Percentiles rank a stretch among this genome's conserved stretches.
These are phyloP conservation scores for Neonothopanus nambi DNA, from an alignment of 1,284 basidiomycete species.

Conservation along the genomic window DNA sequence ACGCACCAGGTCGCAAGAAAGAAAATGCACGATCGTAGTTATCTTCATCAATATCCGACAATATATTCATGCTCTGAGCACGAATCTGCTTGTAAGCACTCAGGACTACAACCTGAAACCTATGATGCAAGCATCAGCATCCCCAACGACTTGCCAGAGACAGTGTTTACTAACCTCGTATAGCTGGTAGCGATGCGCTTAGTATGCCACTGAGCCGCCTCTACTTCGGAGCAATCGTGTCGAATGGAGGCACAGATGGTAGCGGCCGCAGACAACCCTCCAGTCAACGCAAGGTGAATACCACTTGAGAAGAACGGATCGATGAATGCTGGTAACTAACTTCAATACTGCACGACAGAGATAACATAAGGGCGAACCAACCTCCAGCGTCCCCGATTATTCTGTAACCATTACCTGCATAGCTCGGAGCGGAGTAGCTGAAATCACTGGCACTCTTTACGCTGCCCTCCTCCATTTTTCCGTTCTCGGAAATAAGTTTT, in stretches of 20 bases:
- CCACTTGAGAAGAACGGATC: slow-evolving; percentile 76
- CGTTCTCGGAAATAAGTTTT: slow-evolving; percentile 52
- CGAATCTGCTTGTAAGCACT: slow-evolving; percentile 75
- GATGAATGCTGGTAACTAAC: slow-evolving; percentile 54
- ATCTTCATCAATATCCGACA: slow-evolving; percentile 63
- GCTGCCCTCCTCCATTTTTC: slow-evolving; percentile 45
- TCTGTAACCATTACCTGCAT: slow-evolving; percentile 60
- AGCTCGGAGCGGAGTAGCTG: slow-evolving; percentile 65
- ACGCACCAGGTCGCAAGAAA: slow-evolving; percentile 58
- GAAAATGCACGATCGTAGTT: slow-evolving; percentile 70
- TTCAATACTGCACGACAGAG: not conserved
- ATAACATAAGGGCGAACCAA: slow-evolving; percentile 26
- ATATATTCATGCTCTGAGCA: slow-evolving; percentile 53
- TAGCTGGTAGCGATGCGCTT: slow-evolving; percentile 62
- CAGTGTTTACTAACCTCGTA: slow-evolving; percentile 39
- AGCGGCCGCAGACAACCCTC: slow-evolving; percentile 62
- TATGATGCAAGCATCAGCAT: slow-evolving; percentile 22
- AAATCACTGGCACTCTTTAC: slow-evolving; percentile 56
- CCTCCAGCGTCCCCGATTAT: slow-evolving; percentile 76
- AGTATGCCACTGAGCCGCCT: slow-evolving; percentile 60
- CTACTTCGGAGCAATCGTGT: slow-evolving; percentile 52
- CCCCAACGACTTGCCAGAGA: not conserved
- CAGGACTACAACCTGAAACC: slow-evolving; percentile 73
- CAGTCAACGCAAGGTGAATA: slow-evolving; percentile 66
- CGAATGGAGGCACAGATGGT: slow-evolving; percentile 62